Evolutionary conservation across 495 filamentous ascomycete genomes (phyloP), one percentile per base, ranked within the genome.

Genomic region (Podospora conica): DNA sequence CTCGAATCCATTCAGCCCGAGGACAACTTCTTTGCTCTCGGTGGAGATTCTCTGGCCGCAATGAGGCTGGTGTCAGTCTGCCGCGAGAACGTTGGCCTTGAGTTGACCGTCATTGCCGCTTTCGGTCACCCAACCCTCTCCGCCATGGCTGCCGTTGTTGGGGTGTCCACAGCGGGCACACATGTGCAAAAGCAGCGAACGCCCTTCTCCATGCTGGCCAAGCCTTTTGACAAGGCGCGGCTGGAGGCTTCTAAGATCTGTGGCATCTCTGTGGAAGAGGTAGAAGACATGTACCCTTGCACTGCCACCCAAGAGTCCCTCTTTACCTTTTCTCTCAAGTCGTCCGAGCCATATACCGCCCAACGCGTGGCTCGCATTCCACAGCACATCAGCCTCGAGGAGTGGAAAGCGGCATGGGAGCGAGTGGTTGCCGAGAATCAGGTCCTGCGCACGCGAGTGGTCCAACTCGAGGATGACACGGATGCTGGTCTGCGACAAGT

Each of bases 291-390:
- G 0, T 90, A 88, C 68, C 87, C 87, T 9, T 89, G 86, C 75
- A 88, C 84, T 3, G 78, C 88, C 8, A 77, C 88, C 0, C 88
- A 91, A 70, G 87, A 88, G 67, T 86, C 87, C 0, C 73, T 90
- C 11, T 74, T 90, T n/a, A 65, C 75, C n/a, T 62, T 77, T 10
- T 72, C 73, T 0, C 75, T 80, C 54, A 83, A 83, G 63, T 79
- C 83, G 10, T 64, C 71, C 11, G 84, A 84, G 21, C 75, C 82
- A 0, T 88, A 87, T 65, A 75, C 86, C 20, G 84, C 83, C 9
- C 80, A 82, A 53, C 75, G 79, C 20, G 69, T 82, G 0, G 84
- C 82, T 65, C 69, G 69, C 10, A 74, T 89, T 20, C 72, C 81
- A 2, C 65, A 73, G 3, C 67, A 71, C 7, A 71, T 85, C 10